phyloP scores from a whole-genome alignment of 2,329 filamentous ascomycete species.

The Pseudogymnoascus sp. region DNA sequence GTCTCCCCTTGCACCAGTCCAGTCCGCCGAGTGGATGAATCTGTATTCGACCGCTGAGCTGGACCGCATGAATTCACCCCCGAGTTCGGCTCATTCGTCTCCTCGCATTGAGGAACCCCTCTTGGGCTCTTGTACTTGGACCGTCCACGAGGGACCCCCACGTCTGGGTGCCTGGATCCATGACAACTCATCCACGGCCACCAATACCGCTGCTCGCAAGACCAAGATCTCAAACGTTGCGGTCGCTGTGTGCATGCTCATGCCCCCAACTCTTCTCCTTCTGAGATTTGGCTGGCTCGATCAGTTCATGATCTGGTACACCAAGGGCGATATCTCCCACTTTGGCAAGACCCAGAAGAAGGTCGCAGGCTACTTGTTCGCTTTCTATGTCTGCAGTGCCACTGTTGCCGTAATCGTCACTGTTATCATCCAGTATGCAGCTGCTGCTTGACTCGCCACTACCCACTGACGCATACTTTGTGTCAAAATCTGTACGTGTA shows the following conservation, averaged over 20 bases:
- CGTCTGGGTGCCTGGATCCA: slow-evolving; percentile 16
- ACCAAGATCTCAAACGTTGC: slow-evolving; percentile 20
- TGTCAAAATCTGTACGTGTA: neutral
- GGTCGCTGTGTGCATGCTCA: slow-evolving; percentile 21
- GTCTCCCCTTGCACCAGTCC: slow-evolving; percentile 24
- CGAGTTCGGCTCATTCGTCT: neutral
- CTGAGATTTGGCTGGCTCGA: slow-evolving; percentile 23
- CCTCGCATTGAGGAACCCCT: neutral
- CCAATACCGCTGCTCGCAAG: slow-evolving; percentile 14
- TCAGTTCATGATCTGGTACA: slow-evolving; percentile 21
- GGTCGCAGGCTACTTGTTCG: slow-evolving; percentile 2
- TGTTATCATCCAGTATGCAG: neutral
- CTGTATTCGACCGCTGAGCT: slow-evolving; percentile 22
- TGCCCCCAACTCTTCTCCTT: slow-evolving; percentile 23
- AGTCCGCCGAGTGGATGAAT: slow-evolving; percentile 20
- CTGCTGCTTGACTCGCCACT: neutral
- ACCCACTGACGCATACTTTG: neutral
- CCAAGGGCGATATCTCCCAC: slow-evolving; percentile 18
- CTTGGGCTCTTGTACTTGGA: neutral
- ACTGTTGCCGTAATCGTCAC: slow-evolving; percentile 2
- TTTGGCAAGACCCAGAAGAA: slow-evolving; percentile 22
- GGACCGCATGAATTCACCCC: slow-evolving; percentile 10
- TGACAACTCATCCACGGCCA: slow-evolving; percentile 14
- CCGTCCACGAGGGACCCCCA: slow-evolving; percentile 14
- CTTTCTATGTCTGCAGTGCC: neutral